Conservation (phyloP, 345 rosid genomes). For the Erodium maritimum region DNA sequence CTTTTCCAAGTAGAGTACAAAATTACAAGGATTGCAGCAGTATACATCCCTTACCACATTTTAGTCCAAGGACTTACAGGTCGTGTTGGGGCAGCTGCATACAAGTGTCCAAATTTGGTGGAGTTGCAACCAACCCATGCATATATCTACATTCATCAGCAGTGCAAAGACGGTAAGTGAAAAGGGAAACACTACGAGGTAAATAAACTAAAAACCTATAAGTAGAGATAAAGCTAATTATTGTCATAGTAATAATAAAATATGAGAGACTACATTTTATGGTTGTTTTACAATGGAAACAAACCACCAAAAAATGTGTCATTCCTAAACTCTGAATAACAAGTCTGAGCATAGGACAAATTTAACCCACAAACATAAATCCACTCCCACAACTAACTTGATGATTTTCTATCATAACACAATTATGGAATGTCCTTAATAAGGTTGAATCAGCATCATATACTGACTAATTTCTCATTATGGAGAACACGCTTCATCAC, state of each 20-base stretch:
- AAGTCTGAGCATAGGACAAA: neutral
- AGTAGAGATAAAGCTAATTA: neutral
- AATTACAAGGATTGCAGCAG: neutral
- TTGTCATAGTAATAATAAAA: neutral
- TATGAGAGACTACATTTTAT: neutral
- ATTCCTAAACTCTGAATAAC: neutral
- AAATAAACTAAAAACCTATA: neutral
- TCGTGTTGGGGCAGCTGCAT: constrained; percentile 78
- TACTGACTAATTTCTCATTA: no score
- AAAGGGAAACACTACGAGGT: constrained; percentile 1
- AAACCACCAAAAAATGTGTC: neutral
- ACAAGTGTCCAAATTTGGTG: constrained; percentile 51
- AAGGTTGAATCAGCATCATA: no score
- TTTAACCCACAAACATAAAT: neutral
- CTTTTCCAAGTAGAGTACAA: neutral
- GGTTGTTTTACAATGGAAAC: no score
- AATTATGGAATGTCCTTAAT: neutral
- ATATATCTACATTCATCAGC: constrained; percentile 34
- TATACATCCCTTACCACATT: neutral
- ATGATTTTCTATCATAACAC: neutral
- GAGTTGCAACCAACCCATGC: constrained; percentile 81
- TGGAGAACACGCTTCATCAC: no score
- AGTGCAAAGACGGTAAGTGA: neutral
- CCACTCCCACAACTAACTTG: neutral
- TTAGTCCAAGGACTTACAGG: constrained; percentile 28